Conservation (phyloP, 805 yeast genomes). For the Zygosaccharomyces pseudorouxii region DNA sequence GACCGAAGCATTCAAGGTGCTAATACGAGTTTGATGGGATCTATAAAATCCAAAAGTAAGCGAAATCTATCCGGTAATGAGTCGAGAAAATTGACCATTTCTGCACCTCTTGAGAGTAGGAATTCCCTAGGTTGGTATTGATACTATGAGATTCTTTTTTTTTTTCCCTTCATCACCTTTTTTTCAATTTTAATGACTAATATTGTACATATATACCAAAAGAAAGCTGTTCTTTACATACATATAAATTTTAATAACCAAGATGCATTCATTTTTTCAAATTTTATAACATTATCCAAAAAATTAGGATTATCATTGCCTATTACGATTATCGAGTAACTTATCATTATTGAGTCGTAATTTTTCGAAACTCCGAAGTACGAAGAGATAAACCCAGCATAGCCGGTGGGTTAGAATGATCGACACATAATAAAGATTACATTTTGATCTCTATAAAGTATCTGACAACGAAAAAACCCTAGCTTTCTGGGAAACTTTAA, state of each 20-base stretch:
- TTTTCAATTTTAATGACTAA: neutral
- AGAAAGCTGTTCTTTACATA: conserved; percentile 1
- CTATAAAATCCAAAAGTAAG: conserved; percentile 1
- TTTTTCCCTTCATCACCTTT: neutral
- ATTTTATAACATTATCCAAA: too few species aligned
- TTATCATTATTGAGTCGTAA: neutral
- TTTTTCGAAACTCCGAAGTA: conserved; percentile 6
- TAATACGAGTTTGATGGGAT: neutral
- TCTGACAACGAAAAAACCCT: too few species aligned
- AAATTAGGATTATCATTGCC: neutral
- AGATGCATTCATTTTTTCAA: neutral
- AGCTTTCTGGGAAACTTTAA: too few species aligned
- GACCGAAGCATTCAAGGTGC: neutral
- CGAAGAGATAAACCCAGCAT: neutral
- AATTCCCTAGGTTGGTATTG: conserved; percentile 14
- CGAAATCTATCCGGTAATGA: conserved; percentile 8
- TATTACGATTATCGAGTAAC: neutral
- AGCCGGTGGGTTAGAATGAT: neutral
- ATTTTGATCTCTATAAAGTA: too few species aligned
- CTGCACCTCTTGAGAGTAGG: conserved; percentile 11
- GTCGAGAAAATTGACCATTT: conserved; percentile 8
- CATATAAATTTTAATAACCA: neutral
- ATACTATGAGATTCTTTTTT: neutral
- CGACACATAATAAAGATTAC: neutral
- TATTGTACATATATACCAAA: neutral